phyloP scores from a whole-genome alignment of 2,329 filamentous ascomycete genomes.

The Nothophaeocryptopus gaeumannii region DNA sequence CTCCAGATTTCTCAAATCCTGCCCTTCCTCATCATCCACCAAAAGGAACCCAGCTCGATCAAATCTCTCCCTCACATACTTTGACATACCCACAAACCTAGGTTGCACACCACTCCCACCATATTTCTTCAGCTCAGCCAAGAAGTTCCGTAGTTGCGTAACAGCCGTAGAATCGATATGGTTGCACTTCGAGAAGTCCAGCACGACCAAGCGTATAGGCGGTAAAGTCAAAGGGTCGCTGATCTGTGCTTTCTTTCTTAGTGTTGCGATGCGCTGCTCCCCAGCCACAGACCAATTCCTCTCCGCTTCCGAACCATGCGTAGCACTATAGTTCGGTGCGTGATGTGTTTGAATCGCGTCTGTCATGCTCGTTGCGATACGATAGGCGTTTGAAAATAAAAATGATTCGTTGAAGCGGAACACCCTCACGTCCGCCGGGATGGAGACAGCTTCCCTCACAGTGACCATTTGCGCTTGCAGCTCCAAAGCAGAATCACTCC shows the following conservation, averaged over 20 bases:
- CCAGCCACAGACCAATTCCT: constrained; percentile 56
- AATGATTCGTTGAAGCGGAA: constrained; percentile 58
- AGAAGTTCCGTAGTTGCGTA: constrained; percentile 49
- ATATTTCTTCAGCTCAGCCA: constrained; percentile 50
- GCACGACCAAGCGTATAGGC: constrained; percentile 49
- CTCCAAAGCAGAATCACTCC: constrained; percentile 17
- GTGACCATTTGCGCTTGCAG: constrained; percentile 15
- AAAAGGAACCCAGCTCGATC: constrained; percentile 24
- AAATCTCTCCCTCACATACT: constrained; percentile 36
- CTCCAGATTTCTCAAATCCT: not conserved
- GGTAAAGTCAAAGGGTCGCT: constrained; percentile 31
- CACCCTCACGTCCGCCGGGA: constrained; percentile 52
- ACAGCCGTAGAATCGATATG: constrained; percentile 56
- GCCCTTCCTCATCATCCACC: constrained; percentile 16
- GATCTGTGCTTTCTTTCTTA: constrained; percentile 44
- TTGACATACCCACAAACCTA: constrained; percentile 50
- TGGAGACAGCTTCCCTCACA: constrained; percentile 13
- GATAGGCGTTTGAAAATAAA: constrained; percentile 61
- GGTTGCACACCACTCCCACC: constrained; percentile 48
- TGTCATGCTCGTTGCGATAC: constrained; percentile 49
- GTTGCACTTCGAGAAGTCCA: constrained; percentile 54
- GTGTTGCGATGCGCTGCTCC: constrained; percentile 46
- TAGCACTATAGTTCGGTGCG: constrained; percentile 40
- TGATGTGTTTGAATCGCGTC: constrained; percentile 52
- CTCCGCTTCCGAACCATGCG: constrained; percentile 37